A percentile compares a stretch with the other conserved stretches of the same genome.
Evolutionary conservation across 176 grass and related monocot genomes (phyloP).

Genomic region (Carex pumila): DNA sequence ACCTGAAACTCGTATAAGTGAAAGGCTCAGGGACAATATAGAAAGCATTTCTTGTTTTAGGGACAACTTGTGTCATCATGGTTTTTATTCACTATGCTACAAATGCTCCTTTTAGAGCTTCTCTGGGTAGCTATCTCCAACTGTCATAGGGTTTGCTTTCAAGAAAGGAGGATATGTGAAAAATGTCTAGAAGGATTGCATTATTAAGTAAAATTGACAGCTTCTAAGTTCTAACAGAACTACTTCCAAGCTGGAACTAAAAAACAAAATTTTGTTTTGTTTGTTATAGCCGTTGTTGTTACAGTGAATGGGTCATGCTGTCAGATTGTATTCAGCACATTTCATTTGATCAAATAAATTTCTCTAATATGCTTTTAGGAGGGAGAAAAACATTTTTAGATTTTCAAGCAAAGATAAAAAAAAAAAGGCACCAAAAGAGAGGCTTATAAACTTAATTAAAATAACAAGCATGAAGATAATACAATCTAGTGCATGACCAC

Average conservation of each 20-base stretch:
- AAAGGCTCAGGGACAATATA: not conserved
- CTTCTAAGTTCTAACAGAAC: not conserved
- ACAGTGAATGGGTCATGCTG: not conserved
- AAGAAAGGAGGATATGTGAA: not conserved
- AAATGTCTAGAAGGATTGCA: not conserved
- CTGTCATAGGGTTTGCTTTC: constrained; percentile 3
- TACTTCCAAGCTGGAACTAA: not conserved
- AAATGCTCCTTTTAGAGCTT: not conserved
- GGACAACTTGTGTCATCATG: not conserved
- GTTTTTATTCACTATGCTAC: not conserved
- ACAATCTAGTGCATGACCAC: not conserved
- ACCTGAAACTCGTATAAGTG: too few species aligned
- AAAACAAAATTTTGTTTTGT: not conserved
- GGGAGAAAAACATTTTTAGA: not conserved
- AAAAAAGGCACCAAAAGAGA: not conserved
- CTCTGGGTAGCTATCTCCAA: not conserved
- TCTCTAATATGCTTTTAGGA: not conserved
- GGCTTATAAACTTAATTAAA: too few species aligned
- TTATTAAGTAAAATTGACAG: not conserved
- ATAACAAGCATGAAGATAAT: too few species aligned
- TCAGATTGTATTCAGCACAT: not conserved
- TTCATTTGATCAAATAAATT: not conserved
- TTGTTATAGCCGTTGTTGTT: not conserved
- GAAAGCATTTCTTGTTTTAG: not conserved
- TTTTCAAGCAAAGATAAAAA: not conserved